Evolutionary conservation across 495 filamentous ascomycete genomes (phyloP), one percentile per base, ranked within the genome.

Genomic region (Pseudoneurospora amorphoporcata): DNA sequence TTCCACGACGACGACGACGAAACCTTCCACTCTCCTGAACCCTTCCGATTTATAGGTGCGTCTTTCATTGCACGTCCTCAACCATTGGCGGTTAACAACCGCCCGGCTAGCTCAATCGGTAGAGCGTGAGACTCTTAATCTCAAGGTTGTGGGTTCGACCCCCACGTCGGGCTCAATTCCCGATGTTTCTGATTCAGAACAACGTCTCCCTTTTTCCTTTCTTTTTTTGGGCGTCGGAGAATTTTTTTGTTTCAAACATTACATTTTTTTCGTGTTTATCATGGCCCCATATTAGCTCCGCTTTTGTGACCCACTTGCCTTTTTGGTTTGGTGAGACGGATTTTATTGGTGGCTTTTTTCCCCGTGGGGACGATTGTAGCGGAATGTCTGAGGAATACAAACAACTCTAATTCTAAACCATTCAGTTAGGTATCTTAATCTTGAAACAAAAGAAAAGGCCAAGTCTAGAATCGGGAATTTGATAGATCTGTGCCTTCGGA

Each of bases 51-150:
- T 23, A 23, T 23, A 23, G 23, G 23, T 23, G 23, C 23, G 23
- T 23, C 23, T 23, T 23, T 23, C 23, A 23, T 23, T 23, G 23
- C 23, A 23, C 0, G 23, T 23, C 1, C 23, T 23, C 23, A 23
- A 23, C 47, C 47, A 58, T 29, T 58, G 47, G 47, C 47, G 47
- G 47, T 58, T 58, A 23, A 23, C 23, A 23, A 23, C 23, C 23
- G 69, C 69, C 69, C 69, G 76, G 87, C 86, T 90, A 89, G 87
- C 87, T 90, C 88, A 90, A 89, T 90, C 87, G 87, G 87, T 88
- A 89, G 88, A 89, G 88, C 88, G 88, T 89, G 85, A 88, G 88
- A 89, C 88, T 90, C 87, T 90, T 90, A 89, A 89, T 89, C 87
- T 88, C 85, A 89, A 89, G 87, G 87, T 47, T 47, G 43, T 47